Conservation (phyloP, 208 protist species). For the Trypanosoma mega region DNA sequence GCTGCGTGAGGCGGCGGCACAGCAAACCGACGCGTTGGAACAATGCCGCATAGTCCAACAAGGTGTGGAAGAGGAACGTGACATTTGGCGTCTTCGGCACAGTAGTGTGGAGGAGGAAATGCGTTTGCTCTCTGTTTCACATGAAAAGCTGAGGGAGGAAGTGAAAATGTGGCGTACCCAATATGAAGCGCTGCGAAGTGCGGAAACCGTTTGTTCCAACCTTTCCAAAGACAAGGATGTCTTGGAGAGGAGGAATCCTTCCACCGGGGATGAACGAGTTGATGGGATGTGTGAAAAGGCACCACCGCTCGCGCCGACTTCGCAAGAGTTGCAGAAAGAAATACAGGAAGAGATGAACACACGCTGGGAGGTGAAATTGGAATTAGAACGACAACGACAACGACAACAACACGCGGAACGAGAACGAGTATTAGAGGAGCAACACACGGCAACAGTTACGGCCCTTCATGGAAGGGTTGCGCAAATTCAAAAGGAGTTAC, state of each 20-base stretch:
- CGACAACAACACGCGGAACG: no score
- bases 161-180: background rate
- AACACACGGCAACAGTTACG: no score
- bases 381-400: no score
- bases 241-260: no score
- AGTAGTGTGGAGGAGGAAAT: conserved; percentile 9
- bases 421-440: no score
- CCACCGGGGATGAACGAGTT: no score
- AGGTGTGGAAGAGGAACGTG: background rate
- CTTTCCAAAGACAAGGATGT: no score
- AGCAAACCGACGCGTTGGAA: conserved; percentile 12
- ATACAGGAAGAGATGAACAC: conserved; percentile 8
- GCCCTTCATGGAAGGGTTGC: conserved; percentile 4
- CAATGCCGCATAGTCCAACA: background rate
- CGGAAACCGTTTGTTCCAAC: no score
- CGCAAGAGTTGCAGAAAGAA: background rate
- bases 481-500: background rate
- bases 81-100: background rate
- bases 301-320: no score
- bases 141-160: conserved; percentile 1
- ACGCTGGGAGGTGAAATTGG: background rate
- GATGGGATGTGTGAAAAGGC: no score
- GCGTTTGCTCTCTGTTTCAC: background rate
- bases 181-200: no score
- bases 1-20: background rate